Evolutionary conservation across 2,329 filamentous ascomycete genomes (phyloP).

Genomic region (Hirsutella rhossiliensis): DNA sequence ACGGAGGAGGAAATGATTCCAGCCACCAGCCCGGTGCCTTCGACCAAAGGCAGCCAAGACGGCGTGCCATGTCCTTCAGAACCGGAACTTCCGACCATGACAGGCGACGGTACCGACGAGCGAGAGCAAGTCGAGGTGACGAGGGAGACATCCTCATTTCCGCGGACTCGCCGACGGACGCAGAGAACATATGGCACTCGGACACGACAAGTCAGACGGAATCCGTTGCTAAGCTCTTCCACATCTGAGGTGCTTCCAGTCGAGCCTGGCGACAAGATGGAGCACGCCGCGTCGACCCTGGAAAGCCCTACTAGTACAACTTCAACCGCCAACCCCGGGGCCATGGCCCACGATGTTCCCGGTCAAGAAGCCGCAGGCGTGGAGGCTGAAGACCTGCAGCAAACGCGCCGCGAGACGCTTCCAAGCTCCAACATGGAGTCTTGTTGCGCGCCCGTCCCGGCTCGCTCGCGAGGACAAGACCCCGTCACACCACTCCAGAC

Average conservation of each 20-base stretch:
- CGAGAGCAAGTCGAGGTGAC: constrained; percentile 5
- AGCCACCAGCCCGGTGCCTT: constrained; percentile 23
- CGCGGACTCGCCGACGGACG: constrained; percentile 9
- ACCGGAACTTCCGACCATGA: constrained; percentile 21
- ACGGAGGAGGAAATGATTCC: constrained; percentile 24
- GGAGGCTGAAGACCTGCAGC: neutral
- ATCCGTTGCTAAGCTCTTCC: constrained; percentile 18
- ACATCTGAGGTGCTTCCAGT: constrained; percentile 11
- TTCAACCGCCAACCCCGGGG: neutral
- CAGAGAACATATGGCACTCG: constrained; percentile 12
- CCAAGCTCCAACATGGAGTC: neutral
- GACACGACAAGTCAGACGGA: constrained; percentile 8
- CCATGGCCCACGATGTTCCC: neutral
- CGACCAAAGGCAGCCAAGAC: constrained; percentile 12
- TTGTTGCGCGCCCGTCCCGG: neutral
- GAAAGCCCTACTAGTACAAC: neutral
- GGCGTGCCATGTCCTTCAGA: constrained; percentile 13
- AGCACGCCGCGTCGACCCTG: constrained; percentile 6
- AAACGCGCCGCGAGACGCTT: neutral
- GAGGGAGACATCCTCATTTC: constrained; percentile 16
- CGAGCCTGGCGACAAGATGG: constrained; percentile 5
- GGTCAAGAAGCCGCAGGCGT: neutral
- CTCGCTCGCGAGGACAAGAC: constrained; percentile 5
- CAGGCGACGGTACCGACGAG: constrained; percentile 7
- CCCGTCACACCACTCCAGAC: constrained; percentile 11